Percentiles rank a stretch among this genome's conserved stretches.
Conservation (phyloP, 164 flowering plant genomes). For the Macadamia integrifolia region DNA sequence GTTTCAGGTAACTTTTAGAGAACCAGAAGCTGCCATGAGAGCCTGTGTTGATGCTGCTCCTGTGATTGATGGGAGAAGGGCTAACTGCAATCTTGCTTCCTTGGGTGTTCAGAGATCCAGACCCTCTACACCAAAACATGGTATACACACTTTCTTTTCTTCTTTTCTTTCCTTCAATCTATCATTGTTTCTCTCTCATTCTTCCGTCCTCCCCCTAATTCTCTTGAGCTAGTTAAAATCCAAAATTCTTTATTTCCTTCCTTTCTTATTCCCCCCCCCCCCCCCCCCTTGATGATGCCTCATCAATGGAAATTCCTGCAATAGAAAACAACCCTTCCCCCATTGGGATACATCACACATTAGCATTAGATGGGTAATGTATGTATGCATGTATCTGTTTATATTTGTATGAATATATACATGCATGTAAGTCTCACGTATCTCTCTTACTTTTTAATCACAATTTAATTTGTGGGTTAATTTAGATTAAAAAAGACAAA, state of each 20-base stretch:
- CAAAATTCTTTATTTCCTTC: background rate
- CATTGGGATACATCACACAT: too few species aligned
- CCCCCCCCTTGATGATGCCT: background rate
- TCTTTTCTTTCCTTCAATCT: background rate
- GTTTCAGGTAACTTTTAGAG: constrained; percentile 76
- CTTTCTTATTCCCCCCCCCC: too few species aligned
- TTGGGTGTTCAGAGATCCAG: constrained; percentile 88
- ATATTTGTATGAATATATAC: background rate
- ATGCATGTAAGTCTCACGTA: background rate
- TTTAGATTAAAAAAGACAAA: too few species aligned
- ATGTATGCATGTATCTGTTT: background rate
- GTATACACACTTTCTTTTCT: constrained; percentile 22
- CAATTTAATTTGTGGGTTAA: too few species aligned
- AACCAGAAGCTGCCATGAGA: constrained; percentile 82
- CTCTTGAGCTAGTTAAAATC: background rate
- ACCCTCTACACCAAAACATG: constrained; percentile 81
- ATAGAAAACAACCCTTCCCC: too few species aligned
- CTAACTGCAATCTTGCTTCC: constrained; percentile 94
- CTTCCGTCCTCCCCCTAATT: background rate
- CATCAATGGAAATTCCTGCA: too few species aligned
- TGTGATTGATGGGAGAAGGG: constrained; percentile 95
- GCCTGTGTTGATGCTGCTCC: constrained; percentile 92
- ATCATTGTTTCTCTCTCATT: background rate
- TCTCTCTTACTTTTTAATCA: too few species aligned
- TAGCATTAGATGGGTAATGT: too few species aligned